phyloP scores from a whole-genome alignment of 148 eudicot genomes.

The Nyssa sinensis region DNA sequence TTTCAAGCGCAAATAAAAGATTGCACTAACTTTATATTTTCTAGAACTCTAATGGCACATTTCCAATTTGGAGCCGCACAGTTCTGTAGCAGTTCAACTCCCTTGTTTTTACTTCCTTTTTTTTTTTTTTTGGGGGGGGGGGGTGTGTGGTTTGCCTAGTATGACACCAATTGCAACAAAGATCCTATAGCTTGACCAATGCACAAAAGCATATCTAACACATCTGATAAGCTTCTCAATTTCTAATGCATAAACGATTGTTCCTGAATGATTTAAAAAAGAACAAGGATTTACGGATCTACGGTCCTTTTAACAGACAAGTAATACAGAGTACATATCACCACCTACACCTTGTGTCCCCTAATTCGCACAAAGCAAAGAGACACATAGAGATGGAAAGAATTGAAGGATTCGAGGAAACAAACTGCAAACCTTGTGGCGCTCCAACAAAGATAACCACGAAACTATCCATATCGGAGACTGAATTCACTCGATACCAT shows the following conservation, averaged over 20 bases:
- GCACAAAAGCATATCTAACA: background rate
- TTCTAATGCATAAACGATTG: background rate
- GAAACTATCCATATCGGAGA: background rate
- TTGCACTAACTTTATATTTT: too few relatives aligned
- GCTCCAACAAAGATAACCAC: background rate
- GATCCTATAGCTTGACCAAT: background rate
- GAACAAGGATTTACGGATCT: too few relatives aligned
- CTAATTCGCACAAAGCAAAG: background rate
- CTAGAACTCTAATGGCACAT: too few relatives aligned
- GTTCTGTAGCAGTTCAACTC: background rate
- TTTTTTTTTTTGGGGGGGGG: too few relatives aligned
- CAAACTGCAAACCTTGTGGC: slow-evolving; percentile 1
- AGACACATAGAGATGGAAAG: slow-evolving; percentile 9
- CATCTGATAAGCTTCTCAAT: slow-evolving; percentile 1
- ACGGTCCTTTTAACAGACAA: background rate
- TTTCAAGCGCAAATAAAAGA: too few relatives aligned
- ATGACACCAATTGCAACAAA: background rate
- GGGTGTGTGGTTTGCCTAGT: too few relatives aligned
- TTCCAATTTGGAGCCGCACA: too few relatives aligned
- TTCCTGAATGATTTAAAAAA: too few relatives aligned
- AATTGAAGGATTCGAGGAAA: slow-evolving; percentile 6
- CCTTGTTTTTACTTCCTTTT: too few relatives aligned
- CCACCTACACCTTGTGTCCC: background rate
- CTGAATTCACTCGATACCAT: slow-evolving; percentile 33
- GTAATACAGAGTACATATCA: slow-evolving; percentile 9